Percentiles rank a stretch among this genome's conserved stretches.
Conservation (phyloP, 345 rosid species). For the Carallia brachiata region DNA sequence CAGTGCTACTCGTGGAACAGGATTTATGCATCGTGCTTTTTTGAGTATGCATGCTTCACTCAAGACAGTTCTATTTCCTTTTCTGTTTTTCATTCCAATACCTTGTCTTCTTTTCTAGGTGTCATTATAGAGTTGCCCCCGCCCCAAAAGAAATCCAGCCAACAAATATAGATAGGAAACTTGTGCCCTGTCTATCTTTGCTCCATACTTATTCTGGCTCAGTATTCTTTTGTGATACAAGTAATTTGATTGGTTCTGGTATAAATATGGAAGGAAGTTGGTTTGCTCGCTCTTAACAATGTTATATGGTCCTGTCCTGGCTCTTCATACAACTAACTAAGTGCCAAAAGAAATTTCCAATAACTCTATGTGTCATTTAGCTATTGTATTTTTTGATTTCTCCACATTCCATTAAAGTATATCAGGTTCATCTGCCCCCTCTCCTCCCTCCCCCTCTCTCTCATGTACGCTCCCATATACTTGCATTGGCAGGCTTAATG, state of each 20-base stretch:
- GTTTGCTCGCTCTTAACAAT: neutral
- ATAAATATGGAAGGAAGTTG: neutral
- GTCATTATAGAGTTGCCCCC: neutral
- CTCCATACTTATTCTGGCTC: neutral
- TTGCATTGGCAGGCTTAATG: neutral
- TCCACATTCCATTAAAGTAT: neutral
- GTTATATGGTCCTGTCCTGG: neutral
- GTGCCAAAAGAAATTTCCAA: neutral
- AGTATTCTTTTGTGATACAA: neutral
- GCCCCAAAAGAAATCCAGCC: neutral
- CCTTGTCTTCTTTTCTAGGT: neutral
- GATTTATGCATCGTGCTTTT: slow-evolving; percentile 99
- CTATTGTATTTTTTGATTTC: neutral
- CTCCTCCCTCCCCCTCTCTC: neutral
- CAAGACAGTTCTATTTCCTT: slow-evolving; percentile 4
- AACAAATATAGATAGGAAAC: neutral
- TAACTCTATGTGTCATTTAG: neutral
- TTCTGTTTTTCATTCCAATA: neutral
- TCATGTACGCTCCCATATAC: neutral
- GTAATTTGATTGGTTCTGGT: neutral
- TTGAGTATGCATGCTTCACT: slow-evolving; percentile 51
- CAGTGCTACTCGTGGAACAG: slow-evolving; percentile 96
- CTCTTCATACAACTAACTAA: neutral
- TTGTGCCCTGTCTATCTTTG: too few species aligned
- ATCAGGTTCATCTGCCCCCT: neutral